Base-by-base conservation (phyloP, 495 filamentous ascomycete genomes). In the Daldinia bambusicola region DNA sequence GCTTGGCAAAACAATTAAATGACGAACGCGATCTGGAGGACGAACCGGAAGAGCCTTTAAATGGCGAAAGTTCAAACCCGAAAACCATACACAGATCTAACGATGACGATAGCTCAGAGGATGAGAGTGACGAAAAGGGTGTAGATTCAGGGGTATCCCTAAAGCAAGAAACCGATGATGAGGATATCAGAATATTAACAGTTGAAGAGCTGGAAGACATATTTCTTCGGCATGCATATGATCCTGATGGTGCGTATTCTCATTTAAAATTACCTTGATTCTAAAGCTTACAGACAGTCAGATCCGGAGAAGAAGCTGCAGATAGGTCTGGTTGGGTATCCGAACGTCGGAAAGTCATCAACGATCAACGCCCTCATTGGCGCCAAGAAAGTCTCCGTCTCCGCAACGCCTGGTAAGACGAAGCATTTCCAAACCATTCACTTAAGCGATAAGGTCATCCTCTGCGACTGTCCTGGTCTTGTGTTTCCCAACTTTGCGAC, bases 341-440 rank as follows among this genome's bases (percentile, higher is more conserved):
- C 96, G 68, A 99, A 99, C 81, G 96, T 98, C 71, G 96, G 96
- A 75, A 99, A 99, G 80, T 98, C 96, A 6, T 97, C 93, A 43
- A 99, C 96, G 7, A 98, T 99, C 85, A 99, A 99, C 82, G 95
- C 96, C 12, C 88, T 99, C 43, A 92, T 98, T 64, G 96, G 96
- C 57, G 91, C 96, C 61, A 98, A 97, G 86, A 98, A 98, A 81
- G 96, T 99, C 4, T 98, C 95, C 2, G 96, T 99, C 43, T 98
- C 96, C 41, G 89, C 95, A 31, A 99, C 96, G 2, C 96, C 96
- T 6, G 96, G 96, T 63, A 99, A 98, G 80, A 99, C 96, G 9
- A 99, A 99, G 82, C 96, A 99, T 75, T 99, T 99, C 83, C 96
- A 99, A 79, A 99, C 96, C 16, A 93, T 99, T 70, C 95, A 97